phyloP scores from a whole-genome alignment of 306 rosid genomes.

The Quercus glauca region DNA sequence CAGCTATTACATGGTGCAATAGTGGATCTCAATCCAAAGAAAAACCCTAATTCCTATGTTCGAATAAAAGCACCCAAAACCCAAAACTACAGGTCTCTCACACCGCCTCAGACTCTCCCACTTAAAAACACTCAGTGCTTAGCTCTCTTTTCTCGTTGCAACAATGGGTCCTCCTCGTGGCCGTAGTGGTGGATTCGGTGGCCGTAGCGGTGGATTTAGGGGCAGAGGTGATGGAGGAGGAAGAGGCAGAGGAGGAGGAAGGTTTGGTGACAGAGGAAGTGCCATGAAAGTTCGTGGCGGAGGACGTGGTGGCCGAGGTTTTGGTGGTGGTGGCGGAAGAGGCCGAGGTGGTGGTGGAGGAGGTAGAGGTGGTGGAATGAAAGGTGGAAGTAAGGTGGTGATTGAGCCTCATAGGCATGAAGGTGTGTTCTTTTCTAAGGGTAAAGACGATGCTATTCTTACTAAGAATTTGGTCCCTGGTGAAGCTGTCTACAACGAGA shows the following conservation, averaged over 20 bases:
- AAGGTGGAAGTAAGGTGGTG: conserved; percentile 45
- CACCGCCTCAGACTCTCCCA: too few relatives aligned
- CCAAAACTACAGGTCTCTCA: too few relatives aligned
- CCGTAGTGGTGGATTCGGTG: too few relatives aligned
- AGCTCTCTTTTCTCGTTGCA: too few relatives aligned
- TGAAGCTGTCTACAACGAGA: conserved; percentile 87
- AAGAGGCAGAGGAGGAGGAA: conserved; percentile 29
- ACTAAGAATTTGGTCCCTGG: conserved; percentile 85
- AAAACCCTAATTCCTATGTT: too few relatives aligned
- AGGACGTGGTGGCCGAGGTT: conserved; percentile 22
- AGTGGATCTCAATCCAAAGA: too few relatives aligned
- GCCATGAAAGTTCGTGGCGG: neutral
- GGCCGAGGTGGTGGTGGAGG: conserved; percentile 28
- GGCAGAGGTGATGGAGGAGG: conserved; percentile 35
- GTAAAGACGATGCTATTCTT: conserved; percentile 84
- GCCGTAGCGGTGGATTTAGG: conserved; percentile 16
- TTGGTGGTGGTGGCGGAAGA: neutral
- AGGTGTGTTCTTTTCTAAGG: conserved; percentile 85
- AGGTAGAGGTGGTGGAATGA: conserved; percentile 37
- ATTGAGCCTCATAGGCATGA: conserved; percentile 68
- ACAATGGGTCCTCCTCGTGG: too few relatives aligned
- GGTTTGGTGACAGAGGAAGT: conserved; percentile 4
- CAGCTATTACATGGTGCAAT: too few relatives aligned
- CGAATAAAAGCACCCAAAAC: too few relatives aligned
- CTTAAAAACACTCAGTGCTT: too few relatives aligned